phyloP scores from a whole-genome alignment of 176 grass and related monocot species.

The Zoysia japonica region DNA sequence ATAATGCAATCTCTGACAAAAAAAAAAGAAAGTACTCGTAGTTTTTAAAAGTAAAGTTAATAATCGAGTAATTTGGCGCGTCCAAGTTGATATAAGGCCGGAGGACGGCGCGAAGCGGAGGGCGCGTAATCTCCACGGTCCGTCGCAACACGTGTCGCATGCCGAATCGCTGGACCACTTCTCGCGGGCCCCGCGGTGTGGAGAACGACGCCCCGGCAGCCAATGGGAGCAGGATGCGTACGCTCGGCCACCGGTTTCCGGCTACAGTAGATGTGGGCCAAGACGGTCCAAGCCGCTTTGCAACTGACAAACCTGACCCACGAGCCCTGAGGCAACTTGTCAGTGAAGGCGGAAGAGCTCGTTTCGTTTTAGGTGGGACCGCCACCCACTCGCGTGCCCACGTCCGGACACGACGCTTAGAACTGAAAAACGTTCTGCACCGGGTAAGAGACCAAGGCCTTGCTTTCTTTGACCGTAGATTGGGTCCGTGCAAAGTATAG shows the following conservation, averaged over 20 bases:
- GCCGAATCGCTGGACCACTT: neutral
- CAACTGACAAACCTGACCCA: neutral
- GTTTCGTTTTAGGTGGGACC: too few species aligned
- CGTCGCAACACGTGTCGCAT: conserved; percentile 3
- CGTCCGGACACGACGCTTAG: neutral
- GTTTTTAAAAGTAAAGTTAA: too few species aligned
- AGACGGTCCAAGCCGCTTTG: neutral
- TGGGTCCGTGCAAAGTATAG: accelerated
- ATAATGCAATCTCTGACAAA: too few species aligned
- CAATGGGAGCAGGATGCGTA: conserved; percentile 22
- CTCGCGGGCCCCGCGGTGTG: neutral
- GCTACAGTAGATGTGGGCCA: neutral
- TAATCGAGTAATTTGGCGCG: too few species aligned
- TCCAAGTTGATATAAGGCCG: neutral
- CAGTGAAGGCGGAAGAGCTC: too few species aligned
- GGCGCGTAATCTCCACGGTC: neutral
- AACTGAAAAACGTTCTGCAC: neutral
- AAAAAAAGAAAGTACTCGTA: too few species aligned
- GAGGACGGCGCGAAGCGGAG: neutral
- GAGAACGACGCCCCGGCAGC: neutral
- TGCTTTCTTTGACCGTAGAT: accelerated
- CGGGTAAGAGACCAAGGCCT: too few species aligned
- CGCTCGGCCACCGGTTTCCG: neutral
- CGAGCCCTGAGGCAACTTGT: accelerated
- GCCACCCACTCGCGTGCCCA: too few species aligned